A percentile compares a stretch with the other conserved stretches of the same genome.
These are phyloP conservation scores for Rhodotorula graminis DNA, from an alignment of 768 basidiomycete genomes.

Conservation along the genomic window DNA sequence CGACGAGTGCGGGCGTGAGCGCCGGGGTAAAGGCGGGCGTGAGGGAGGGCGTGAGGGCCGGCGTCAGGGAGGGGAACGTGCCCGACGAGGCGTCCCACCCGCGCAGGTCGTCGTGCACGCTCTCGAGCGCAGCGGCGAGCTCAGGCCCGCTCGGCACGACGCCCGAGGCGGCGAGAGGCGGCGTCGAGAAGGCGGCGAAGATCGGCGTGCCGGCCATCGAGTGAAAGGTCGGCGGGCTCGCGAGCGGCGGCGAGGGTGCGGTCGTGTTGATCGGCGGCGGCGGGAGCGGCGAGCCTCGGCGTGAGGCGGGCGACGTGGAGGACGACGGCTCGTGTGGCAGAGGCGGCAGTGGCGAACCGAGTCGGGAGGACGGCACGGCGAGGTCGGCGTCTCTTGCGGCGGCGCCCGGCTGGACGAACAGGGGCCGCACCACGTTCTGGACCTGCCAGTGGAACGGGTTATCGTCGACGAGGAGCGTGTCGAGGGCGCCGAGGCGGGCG, in stretches of 20 bases:
- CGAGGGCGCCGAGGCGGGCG: constrained; percentile 70
- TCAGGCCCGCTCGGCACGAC: not conserved
- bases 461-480: constrained; percentile 83
- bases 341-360: not conserved
- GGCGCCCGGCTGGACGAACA: constrained; percentile 57
- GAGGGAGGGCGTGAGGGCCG: too few species aligned
- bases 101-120: not conserved
- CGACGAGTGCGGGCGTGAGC: not conserved
- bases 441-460: constrained; percentile 95
- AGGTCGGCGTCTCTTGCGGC: not conserved
- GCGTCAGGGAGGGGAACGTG: not conserved
- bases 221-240: not conserved
- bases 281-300: not conserved
- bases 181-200: constrained; percentile 27
- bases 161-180: constrained; percentile 8
- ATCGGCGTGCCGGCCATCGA: not conserved
- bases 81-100: not conserved
- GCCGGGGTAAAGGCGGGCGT: not conserved
- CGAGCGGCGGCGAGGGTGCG: not conserved
- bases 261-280: not conserved
- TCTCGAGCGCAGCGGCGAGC: not conserved
- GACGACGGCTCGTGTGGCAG: not conserved
- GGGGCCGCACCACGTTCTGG: constrained; percentile 79
- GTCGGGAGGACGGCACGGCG: not conserved
- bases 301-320: too few species aligned